A percentile compares a stretch with the other conserved stretches of the same genome.
These are phyloP conservation scores for Bondarzewia mesenterica DNA, from an alignment of 1,284 basidiomycete species.

Conservation along the genomic window DNA sequence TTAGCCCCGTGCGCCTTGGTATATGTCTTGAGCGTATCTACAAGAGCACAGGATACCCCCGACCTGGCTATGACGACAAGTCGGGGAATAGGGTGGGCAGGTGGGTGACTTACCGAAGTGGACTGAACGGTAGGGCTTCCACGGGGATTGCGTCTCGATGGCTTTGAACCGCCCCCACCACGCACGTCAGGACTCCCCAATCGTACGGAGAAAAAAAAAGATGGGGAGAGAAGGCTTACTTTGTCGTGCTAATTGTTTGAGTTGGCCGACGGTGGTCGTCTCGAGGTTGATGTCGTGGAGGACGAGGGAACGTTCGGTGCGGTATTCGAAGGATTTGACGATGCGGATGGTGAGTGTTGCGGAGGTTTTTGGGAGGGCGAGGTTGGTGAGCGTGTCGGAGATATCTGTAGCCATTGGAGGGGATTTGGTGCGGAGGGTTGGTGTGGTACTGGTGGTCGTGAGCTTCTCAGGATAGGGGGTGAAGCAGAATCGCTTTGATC, in stretches of 20 bases:
- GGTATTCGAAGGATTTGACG: conserved; percentile 92
- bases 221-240: conserved; percentile 31
- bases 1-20: conserved; percentile 93
- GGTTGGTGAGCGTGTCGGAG: conserved; percentile 57
- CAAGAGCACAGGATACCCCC: too few relatives aligned
- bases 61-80: too few relatives aligned
- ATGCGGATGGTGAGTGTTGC: conserved; percentile 86
- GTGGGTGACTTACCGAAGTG: conserved; percentile 45
- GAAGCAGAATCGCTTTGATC: too few relatives aligned
- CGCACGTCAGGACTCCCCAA: background rate
- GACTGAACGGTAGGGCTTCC: conserved; percentile 79
- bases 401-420: conserved; percentile 31
- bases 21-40: conserved; percentile 94
- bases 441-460: too few relatives aligned
- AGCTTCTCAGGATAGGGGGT: too few relatives aligned
- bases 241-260: conserved; percentile 66
- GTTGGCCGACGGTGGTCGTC: conserved; percentile 62
- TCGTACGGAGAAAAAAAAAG: conserved; percentile 6
- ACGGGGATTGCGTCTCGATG: conserved; percentile 64
- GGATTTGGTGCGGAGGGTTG: background rate
- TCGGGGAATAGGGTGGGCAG: too few relatives aligned
- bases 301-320: conserved; percentile 86
- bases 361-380: conserved; percentile 56
- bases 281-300: conserved; percentile 79
- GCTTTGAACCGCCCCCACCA: conserved; percentile 31